These are phyloP conservation scores for Chloropicon primus DNA, from an alignment of 139 green algal genomes.

Conservation along the genomic window DNA sequence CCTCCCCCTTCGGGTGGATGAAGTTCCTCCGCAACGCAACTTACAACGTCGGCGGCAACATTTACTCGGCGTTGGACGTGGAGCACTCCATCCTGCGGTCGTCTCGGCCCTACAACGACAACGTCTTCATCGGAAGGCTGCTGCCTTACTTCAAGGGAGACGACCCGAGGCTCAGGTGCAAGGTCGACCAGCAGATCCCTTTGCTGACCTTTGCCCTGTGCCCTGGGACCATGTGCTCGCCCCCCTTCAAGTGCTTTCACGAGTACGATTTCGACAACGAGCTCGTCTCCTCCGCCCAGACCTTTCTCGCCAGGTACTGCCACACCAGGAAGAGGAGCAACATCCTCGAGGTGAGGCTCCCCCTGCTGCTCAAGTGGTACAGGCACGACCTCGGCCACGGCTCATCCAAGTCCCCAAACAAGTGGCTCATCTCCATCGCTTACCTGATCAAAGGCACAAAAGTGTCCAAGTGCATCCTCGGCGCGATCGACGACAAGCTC, in stretches of 20 bases:
- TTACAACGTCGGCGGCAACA: background rate
- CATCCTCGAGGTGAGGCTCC: background rate
- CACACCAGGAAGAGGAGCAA: background rate
- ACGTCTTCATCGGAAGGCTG: background rate
- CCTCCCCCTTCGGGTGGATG: background rate
- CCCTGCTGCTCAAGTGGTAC: background rate
- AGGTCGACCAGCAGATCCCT: background rate
- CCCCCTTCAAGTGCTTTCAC: background rate
- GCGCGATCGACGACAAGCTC: background rate
- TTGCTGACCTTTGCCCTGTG: background rate
- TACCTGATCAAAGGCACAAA: background rate
- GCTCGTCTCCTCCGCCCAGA: background rate
- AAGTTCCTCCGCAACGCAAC: background rate
- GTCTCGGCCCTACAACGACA: background rate
- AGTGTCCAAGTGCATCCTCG: background rate
- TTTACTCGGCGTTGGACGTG: background rate
- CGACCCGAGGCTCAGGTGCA: background rate
- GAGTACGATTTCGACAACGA: background rate
- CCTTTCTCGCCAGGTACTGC: background rate
- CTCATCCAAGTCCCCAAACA: background rate
- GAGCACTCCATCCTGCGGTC: background rate
- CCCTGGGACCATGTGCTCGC: background rate
- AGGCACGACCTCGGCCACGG: background rate
- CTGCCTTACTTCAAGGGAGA: background rate
- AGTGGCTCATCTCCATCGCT: background rate